Percentiles rank a stretch among this genome's conserved stretches.
phyloP scores from a whole-genome alignment of 140 eudicot genomes.

The Bidens hawaiensis region DNA sequence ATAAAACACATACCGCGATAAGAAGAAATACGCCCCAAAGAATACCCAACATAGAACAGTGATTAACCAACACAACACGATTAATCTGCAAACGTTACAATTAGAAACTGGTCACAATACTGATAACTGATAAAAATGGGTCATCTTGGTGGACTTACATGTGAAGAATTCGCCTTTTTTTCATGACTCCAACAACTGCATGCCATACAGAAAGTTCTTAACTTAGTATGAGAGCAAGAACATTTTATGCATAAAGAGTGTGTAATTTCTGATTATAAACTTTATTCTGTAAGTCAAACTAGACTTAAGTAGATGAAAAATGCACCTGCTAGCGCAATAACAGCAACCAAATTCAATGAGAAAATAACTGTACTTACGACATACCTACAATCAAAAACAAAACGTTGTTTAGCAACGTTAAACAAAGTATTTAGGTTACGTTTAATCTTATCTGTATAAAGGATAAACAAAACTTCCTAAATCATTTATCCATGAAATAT shows the following conservation, averaged over 20 bases:
- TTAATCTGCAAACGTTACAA: constrained; percentile 40
- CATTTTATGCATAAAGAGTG: too few relatives aligned
- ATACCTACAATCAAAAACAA: constrained; percentile 43
- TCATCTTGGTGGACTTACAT: constrained; percentile 41
- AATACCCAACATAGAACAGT: constrained; percentile 67
- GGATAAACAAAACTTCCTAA: too few relatives aligned
- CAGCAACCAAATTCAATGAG: constrained; percentile 53
- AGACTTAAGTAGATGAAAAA: background rate
- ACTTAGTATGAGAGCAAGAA: too few relatives aligned
- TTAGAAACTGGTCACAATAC: too few relatives aligned
- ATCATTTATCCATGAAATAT: too few relatives aligned
- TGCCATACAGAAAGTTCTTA: background rate
- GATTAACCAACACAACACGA: constrained; percentile 63
- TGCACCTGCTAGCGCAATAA: constrained; percentile 52
- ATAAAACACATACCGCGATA: constrained; percentile 29
- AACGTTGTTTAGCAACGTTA: background rate
- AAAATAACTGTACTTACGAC: constrained; percentile 40
- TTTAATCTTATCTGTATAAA: too few relatives aligned
- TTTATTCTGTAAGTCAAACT: too few relatives aligned
- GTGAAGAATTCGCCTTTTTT: constrained; percentile 36
- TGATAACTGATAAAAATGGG: background rate
- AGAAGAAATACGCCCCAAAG: constrained; percentile 69
- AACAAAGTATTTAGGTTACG: background rate
- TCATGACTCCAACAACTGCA: constrained; percentile 47
- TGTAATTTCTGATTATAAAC: background rate